Base-by-base conservation (phyloP, 257 asterid species). In the Solanum medicagineum region DNA sequence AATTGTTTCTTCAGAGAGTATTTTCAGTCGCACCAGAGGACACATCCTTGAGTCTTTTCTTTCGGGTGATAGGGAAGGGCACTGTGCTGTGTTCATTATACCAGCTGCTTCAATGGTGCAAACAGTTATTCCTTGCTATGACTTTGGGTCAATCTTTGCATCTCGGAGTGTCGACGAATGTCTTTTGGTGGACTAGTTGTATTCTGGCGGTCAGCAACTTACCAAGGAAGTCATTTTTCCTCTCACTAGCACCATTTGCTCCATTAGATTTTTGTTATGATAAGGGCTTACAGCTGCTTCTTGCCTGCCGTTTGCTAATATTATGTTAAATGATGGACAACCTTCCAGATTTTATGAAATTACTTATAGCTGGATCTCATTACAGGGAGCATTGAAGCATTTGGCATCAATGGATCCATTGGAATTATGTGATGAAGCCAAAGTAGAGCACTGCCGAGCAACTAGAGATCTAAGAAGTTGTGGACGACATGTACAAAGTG, bases 381-480 rank as follows among this genome's bases (percentile, higher is more conserved):
- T 87, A 74, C 89, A 93, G 97, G 94, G 89, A 93, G 97, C 98
- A 32, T 85, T 96, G 90, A 53, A 86, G 73, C 94, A 91, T 83
- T 87, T 95, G 91, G 98, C 99, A 36, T 92, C 96, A 55, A 91
- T 94, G 84, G 97, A 97, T 88, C 97, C 98, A 26, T 85, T 92
- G 51, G 96, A 97, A 83, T 89, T 97, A 82, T 94, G 98, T 86
- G 91, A 91, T 85, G 99, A 95, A 89, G 99, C 99, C 84, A 97
- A 97, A 93, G 89, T 95, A 56, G 98, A 97, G 92, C 92, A 88
- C 71, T 97, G 99, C 86, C 89, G 98, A 85, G 98, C 99, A 20
- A 91, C 97, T 75, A 97, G 99, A 89, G 99, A 97, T 90, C 90
- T 95, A 90, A 92, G 98, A 85, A 92, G 97, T 89, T 97, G 99